Conservation (phyloP, 2,329 filamentous ascomycete genomes). For the Beauveria scarabaeidicola region DNA sequence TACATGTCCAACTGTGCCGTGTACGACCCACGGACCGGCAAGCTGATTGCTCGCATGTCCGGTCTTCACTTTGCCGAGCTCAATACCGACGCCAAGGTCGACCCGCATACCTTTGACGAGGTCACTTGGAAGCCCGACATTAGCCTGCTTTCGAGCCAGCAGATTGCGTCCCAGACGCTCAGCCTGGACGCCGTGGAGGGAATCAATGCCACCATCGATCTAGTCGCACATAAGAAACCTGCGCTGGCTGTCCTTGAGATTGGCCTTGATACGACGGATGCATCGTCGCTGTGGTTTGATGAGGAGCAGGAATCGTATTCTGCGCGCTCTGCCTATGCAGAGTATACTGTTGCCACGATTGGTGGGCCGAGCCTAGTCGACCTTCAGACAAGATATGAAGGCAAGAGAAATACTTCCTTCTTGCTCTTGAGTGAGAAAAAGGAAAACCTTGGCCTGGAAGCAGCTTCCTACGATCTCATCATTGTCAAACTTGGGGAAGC, state of each 20-base stretch:
- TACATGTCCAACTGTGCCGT: constrained; percentile 19
- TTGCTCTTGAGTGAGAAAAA: not conserved
- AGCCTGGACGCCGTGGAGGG: not conserved
- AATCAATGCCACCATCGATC: constrained; percentile 20
- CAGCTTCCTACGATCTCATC: not conserved
- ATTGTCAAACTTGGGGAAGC: not conserved
- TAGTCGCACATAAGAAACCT: constrained; percentile 28
- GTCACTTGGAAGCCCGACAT: constrained; percentile 19
- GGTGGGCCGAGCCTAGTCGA: not conserved
- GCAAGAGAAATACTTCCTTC: not conserved
- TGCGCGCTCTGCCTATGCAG: not conserved
- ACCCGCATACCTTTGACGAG: constrained; percentile 17
- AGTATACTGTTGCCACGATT: not conserved
- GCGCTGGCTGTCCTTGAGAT: constrained; percentile 25
- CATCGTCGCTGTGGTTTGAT: constrained; percentile 20
- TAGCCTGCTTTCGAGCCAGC: constrained; percentile 9
- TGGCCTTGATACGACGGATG: constrained; percentile 17
- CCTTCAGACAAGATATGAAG: not conserved
- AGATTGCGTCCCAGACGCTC: not conserved
- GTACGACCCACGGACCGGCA: constrained; percentile 15
- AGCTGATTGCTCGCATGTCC: constrained; percentile 14
- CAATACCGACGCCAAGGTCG: constrained; percentile 15
- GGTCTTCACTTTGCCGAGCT: constrained; percentile 17
- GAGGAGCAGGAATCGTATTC: not conserved
- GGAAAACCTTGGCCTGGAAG: not conserved